Evolutionary conservation across 1,284 basidiomycete genomes (phyloP).

Genomic region (Heliocybe sulcata): DNA sequence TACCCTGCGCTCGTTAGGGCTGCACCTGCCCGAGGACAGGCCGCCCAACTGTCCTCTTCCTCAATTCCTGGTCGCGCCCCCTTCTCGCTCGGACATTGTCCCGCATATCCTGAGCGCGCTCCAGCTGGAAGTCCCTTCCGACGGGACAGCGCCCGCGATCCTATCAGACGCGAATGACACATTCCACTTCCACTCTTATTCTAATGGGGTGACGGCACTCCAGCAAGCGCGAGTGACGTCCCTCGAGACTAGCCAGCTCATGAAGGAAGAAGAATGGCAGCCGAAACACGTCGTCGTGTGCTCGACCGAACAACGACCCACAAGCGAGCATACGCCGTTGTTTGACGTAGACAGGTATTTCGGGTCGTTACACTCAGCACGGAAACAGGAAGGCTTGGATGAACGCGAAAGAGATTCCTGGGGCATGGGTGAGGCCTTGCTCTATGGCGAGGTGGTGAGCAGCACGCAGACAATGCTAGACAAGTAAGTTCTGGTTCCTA

Average conservation of each 20-base stretch:
- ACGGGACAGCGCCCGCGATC: slow-evolving; percentile 18
- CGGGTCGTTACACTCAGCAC: slow-evolving; percentile 15
- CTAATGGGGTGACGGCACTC: slow-evolving; percentile 29
- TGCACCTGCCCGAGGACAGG: slow-evolving; percentile 31
- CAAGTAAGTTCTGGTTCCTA: slow-evolving; percentile 47
- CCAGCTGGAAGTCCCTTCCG: slow-evolving; percentile 18
- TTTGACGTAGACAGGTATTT: slow-evolving; percentile 53
- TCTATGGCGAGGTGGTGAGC: slow-evolving; percentile 88
- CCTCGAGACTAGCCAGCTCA: neutral
- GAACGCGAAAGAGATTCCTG: slow-evolving; percentile 23
- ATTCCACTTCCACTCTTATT: slow-evolving; percentile 48
- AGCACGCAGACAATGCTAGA: slow-evolving; percentile 96
- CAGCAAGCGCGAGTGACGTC: slow-evolving; percentile 20
- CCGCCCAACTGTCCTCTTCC: slow-evolving; percentile 33
- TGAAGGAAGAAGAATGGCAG: slow-evolving; percentile 26
- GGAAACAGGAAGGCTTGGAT: slow-evolving; percentile 8
- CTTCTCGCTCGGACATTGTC: slow-evolving; percentile 28
- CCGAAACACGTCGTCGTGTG: slow-evolving; percentile 36
- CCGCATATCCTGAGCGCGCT: slow-evolving; percentile 29
- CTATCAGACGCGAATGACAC: slow-evolving; percentile 59
- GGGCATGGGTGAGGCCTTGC: slow-evolving; percentile 68
- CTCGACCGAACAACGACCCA: slow-evolving; percentile 32
- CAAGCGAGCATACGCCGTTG: slow-evolving; percentile 38
- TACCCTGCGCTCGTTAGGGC: slow-evolving; percentile 37
- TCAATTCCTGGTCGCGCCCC: slow-evolving; percentile 40